These are phyloP conservation scores for Vararia minispora DNA, from an alignment of 768 basidiomycete species.

Conservation along the genomic window DNA sequence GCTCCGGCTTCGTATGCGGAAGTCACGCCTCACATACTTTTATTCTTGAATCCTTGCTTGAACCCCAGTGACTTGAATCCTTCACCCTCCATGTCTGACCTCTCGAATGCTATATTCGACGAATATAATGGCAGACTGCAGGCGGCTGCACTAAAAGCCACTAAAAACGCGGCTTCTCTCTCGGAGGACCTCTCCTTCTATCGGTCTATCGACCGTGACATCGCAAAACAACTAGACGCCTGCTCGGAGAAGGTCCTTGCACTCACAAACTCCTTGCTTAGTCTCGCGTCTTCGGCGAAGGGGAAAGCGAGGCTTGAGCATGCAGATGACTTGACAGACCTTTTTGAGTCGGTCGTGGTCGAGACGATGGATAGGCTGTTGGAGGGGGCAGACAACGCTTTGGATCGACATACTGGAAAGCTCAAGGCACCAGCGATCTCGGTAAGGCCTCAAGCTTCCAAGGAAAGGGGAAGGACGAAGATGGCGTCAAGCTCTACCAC, in stretches of 20 bases:
- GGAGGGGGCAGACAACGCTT: constrained; percentile 74
- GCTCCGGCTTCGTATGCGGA: too few relatives aligned
- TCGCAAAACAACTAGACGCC: constrained; percentile 61
- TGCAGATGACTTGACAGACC: constrained; percentile 79
- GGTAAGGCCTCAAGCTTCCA: constrained; percentile 30
- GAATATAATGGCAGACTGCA: constrained; percentile 50
- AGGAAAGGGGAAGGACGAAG: constrained; percentile 24
- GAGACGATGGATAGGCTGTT: constrained; percentile 77
- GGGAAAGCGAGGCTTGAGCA: constrained; percentile 45
- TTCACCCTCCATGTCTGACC: too few relatives aligned
- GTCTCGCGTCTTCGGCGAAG: constrained; percentile 39
- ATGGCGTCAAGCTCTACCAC: too few relatives aligned
- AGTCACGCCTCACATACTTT: too few relatives aligned
- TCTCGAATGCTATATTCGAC: constrained; percentile 30
- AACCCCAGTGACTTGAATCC: too few relatives aligned
- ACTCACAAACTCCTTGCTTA: constrained; percentile 54
- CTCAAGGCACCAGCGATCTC: constrained; percentile 56
- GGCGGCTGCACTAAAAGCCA: constrained; percentile 47
- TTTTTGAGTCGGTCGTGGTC: constrained; percentile 67
- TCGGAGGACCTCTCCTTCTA: constrained; percentile 82
- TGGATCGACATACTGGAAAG: constrained; percentile 70
- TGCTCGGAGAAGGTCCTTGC: constrained; percentile 56
- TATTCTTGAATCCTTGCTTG: too few relatives aligned
- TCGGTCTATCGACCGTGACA: constrained; percentile 65
- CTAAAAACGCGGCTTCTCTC: constrained; percentile 46